Base-by-base conservation (phyloP, 169 alveolate species). In the Cryptosporidium viatorum region DNA sequence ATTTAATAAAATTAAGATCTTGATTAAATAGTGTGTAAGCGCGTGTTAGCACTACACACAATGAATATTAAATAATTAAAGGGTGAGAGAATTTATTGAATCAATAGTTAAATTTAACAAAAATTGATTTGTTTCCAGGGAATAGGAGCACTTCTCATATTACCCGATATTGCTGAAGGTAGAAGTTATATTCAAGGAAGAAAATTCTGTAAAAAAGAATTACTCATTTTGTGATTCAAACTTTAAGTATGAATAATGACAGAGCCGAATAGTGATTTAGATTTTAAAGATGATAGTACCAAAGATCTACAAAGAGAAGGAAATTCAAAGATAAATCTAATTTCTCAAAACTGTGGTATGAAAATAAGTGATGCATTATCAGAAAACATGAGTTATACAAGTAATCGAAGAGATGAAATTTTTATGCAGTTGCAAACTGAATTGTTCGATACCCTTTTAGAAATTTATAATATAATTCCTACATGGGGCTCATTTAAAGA, bases 401-500 rank as follows among this genome's bases (percentile, higher is more conserved):
- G 9, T 33, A 58, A 37, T 80, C 51, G 75, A 62, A 60, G 29
- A 60, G 89, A 80, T 41, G 89, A 80, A 29, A 14, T 62, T n/a
- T 80, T 80, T 29, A 80, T 80, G 89, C 74, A 80, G 26, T 16
- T 80, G 10, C 89, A 80, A 80, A 80, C 89, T 1, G 75, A 80
- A 37, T 48, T 80, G 29, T 80, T 80, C n/a, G 89, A 80, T 29
- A 62, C 62, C 14, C 50, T 80, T 21, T 41, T 80, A 29, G 89
- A 80, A 21, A 80, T 80, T 26, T 50, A 80, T 45, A 39, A 62
- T 33, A 3, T 80, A 62, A 80, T 67, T 60, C 89, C 89, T 18
- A 29, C 50, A 43, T 80, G 89, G 89, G 89, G 89, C 18, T 80
- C 89, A 18, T 80, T 62, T 43, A 80, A 80, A 31, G 89, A 80